phyloP scores from a whole-genome alignment of 331 rosid species.

The Stylosanthes scabra region DNA sequence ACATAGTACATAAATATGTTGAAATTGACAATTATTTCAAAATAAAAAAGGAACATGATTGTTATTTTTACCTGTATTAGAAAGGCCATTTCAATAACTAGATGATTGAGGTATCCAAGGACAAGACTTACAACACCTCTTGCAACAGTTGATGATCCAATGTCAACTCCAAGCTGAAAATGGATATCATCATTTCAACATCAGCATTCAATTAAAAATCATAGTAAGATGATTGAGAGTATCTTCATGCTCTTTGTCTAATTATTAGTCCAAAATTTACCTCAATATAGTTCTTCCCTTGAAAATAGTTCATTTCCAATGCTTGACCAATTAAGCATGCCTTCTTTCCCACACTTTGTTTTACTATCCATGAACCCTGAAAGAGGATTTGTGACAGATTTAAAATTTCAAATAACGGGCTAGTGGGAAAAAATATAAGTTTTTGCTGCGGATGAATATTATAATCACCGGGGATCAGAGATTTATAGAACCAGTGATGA shows the following conservation, averaged over 20 bases:
- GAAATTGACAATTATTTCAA: neutral
- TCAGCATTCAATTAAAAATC: slow-evolving; percentile 8
- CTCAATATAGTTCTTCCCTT: slow-evolving; percentile 90
- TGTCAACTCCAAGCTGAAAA: slow-evolving; percentile 72
- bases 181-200: slow-evolving; percentile 29
- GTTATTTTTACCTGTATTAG: slow-evolving; percentile 72
- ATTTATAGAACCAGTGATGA: neutral
- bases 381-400: slow-evolving; percentile 33
- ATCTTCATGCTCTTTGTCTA: neutral
- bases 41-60: slow-evolving; percentile 3
- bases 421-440: slow-evolving; percentile 17
- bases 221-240: slow-evolving; percentile 15
- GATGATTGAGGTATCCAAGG: slow-evolving; percentile 89
- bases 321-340: slow-evolving; percentile 96
- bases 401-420: neutral
- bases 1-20: no score
- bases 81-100: slow-evolving; percentile 95
- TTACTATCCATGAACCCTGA: slow-evolving; percentile 99
- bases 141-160: slow-evolving; percentile 93
- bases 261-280: slow-evolving; percentile 47
- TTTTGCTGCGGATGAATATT: slow-evolving; percentile 1
- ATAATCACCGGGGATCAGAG: neutral
- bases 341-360: slow-evolving; percentile 96
- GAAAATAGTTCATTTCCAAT: slow-evolving; percentile 73
- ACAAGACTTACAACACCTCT: slow-evolving; percentile 92